Evolutionary conservation across 371 early-diverging fungal genomes (phyloP).

Genomic region (Zychaea mexicana): DNA sequence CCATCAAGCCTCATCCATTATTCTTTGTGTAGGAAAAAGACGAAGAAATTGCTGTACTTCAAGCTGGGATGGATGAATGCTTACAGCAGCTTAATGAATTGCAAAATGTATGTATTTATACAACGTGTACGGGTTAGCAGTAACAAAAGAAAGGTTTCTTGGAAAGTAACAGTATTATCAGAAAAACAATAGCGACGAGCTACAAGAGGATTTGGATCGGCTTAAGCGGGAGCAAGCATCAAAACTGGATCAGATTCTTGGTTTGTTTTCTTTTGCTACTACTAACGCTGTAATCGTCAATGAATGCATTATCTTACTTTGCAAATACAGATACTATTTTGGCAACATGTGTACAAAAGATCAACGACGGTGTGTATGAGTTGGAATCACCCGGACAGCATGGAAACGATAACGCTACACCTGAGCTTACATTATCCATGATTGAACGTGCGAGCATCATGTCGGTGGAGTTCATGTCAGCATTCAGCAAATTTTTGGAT

Average conservation of each 20-base stretch:
- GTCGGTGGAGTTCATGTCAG: conserved; percentile 78
- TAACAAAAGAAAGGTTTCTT: not conserved
- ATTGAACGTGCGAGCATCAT: conserved; percentile 84
- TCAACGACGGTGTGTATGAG: conserved; percentile 87
- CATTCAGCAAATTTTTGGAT: conserved; percentile 75
- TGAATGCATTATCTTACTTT: too few relatives aligned
- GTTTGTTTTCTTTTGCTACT: too few relatives aligned
- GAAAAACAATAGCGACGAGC: conserved; percentile 55
- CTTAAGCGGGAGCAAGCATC: conserved; percentile 67
- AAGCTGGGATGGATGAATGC: conserved; percentile 96
- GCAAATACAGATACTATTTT: conserved; percentile 85
- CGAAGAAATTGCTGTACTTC: conserved; percentile 88
- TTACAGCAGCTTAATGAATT: conserved; percentile 81
- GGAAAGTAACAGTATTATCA: not conserved
- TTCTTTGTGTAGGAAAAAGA: conserved; percentile 62
- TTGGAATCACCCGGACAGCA: conserved; percentile 78
- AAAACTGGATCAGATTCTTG: conserved; percentile 82
- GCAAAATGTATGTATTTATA: conserved; percentile 57
- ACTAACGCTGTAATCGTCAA: too few relatives aligned
- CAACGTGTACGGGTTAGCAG: not conserved
- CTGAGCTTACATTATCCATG: conserved; percentile 89
- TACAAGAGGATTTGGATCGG: conserved; percentile 68
- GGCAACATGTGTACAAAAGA: conserved; percentile 82
- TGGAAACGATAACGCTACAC: conserved; percentile 89
- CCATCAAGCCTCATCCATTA: not conserved